Conservation (phyloP, 2,329 filamentous ascomycete species). For the Ophiostoma novo-ulmi region DNA sequence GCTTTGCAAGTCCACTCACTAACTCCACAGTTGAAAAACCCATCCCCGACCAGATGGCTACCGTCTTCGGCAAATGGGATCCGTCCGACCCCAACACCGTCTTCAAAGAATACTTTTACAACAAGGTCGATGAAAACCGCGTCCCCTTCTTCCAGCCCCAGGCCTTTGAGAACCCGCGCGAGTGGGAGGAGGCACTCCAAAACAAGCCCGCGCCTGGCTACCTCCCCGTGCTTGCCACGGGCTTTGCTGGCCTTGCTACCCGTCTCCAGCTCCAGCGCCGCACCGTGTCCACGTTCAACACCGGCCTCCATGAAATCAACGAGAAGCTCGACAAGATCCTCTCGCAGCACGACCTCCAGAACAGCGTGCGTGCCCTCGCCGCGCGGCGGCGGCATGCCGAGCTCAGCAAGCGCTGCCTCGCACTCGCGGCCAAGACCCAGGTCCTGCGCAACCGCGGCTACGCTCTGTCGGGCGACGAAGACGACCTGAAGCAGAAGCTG, state of each 20-base stretch:
- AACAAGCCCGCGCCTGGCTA: conserved; percentile 72
- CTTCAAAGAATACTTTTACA: conserved; percentile 84
- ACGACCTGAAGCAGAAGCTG: conserved; percentile 69
- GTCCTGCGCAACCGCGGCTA: conserved; percentile 77
- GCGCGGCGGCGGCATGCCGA: conserved; percentile 67
- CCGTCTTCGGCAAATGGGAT: conserved; percentile 70
- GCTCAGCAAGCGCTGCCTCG: conserved; percentile 66
- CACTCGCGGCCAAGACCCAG: conserved; percentile 73
- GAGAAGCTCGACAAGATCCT: conserved; percentile 65
- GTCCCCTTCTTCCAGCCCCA: conserved; percentile 72
- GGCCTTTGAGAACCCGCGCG: conserved; percentile 64
- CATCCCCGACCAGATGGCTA: conserved; percentile 66
- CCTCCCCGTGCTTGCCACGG: conserved; percentile 70
- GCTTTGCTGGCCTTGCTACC: conserved; percentile 66
- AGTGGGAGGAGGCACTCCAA: conserved; percentile 78
- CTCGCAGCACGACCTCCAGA: conserved; percentile 69
- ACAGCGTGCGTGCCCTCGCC: conserved; percentile 67
- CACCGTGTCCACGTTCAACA: conserved; percentile 64
- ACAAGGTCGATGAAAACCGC: conserved; percentile 67
- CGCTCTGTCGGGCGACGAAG: conserved; percentile 71
- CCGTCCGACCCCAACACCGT: conserved; percentile 61
- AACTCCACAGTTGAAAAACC: conserved; percentile 58
- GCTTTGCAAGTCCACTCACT: neutral
- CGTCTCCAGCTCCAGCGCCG: conserved; percentile 67
- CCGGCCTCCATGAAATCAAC: conserved; percentile 74